A percentile compares a stretch with the other conserved stretches of the same genome.
These are phyloP conservation scores for Solanum raphanifolium DNA, from an alignment of 257 asterid species.

Conservation along the genomic window DNA sequence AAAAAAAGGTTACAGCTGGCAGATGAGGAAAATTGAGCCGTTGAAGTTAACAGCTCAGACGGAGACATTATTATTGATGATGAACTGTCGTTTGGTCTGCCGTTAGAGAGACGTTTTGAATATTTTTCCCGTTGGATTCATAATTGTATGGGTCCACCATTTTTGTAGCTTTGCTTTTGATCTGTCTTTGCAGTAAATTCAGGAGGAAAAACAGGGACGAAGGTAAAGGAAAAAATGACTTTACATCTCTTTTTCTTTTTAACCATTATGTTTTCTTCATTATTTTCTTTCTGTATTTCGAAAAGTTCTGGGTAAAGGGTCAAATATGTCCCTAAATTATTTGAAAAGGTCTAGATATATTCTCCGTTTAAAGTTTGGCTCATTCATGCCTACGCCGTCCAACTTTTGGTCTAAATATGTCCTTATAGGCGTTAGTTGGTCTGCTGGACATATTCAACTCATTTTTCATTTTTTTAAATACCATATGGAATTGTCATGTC, in stretches of 20 bases:
- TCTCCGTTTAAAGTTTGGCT: too few relatives aligned
- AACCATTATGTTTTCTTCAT: neutral
- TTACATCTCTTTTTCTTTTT: too few relatives aligned
- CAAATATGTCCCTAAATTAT: too few relatives aligned
- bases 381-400: too few relatives aligned
- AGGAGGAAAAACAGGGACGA: neutral
- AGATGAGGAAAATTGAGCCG: neutral
- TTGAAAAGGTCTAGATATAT: too few relatives aligned
- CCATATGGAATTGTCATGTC: too few relatives aligned
- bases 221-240: neutral
- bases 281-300: too few relatives aligned
- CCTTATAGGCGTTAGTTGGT: too few relatives aligned
- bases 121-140: neutral
- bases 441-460: too few relatives aligned
- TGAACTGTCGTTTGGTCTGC: neutral
- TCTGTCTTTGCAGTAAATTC: neutral
- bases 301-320: too few relatives aligned
- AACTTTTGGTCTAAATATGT: too few relatives aligned
- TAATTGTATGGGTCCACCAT: neutral
- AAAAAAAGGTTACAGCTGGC: neutral
- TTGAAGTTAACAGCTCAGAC: neutral
- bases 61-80: neutral
- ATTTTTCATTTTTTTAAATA: too few relatives aligned
- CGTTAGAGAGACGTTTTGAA: neutral
- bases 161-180: neutral